Conservation (phyloP, 2,329 filamentous ascomycete species). For the Fusarium sp. region DNA sequence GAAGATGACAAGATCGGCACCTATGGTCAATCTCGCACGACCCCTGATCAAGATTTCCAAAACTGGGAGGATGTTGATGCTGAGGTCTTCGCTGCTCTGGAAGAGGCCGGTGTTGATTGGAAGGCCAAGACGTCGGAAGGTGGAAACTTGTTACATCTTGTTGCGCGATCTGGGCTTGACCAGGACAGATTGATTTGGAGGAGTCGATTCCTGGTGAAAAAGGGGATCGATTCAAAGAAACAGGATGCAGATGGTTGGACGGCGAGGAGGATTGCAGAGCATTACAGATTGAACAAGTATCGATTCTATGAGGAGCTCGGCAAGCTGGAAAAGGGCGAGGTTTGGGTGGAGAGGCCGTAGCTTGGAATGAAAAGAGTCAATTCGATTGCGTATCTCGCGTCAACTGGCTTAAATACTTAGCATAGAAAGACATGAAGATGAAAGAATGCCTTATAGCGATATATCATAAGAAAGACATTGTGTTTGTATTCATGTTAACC, state of each 20-base stretch:
- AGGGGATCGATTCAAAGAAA: background rate
- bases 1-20: background rate
- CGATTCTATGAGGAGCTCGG: fast-evolving
- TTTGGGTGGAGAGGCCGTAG: too few relatives aligned
- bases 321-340: background rate
- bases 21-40: too few relatives aligned
- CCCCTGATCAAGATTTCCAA: background rate
- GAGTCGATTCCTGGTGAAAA: background rate
- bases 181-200: background rate
- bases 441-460: background rate
- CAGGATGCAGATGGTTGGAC: background rate
- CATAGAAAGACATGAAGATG: too few relatives aligned
- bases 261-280: background rate
- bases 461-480: too few relatives aligned
- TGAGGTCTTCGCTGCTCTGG: fast-evolving
- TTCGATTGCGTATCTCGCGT: background rate
- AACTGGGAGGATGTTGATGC: fast-evolving
- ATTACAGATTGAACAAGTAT: background rate
- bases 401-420: background rate
- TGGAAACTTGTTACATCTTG: background rate
- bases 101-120: fast-evolving
- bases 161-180: background rate
- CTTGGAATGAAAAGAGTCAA: too few relatives aligned
- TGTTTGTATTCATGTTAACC: background rate
- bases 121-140: background rate